A percentile compares a stretch with the other conserved stretches of the same genome.
phyloP scores from a whole-genome alignment of 441 rosid species.

The Adansonia madagascariensis region DNA sequence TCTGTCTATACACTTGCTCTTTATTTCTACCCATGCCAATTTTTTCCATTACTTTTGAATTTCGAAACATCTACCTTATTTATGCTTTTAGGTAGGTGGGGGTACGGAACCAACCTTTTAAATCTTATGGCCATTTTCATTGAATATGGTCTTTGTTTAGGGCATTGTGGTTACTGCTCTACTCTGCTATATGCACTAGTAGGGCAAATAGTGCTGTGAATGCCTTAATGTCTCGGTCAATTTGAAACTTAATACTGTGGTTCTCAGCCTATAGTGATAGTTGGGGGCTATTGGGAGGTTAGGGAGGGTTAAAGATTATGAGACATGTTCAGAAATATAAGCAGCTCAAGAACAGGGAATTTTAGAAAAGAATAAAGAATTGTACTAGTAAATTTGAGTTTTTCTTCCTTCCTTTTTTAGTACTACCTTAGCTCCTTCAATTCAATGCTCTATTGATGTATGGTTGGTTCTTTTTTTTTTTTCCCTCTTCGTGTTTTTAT shows the following conservation, averaged over 20 bases:
- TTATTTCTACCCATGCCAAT: neutral
- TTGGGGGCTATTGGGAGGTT: neutral
- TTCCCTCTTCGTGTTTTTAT: too few species aligned
- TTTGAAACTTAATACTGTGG: neutral
- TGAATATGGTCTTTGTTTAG: constrained; percentile 19
- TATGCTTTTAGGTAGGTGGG: constrained; percentile 8
- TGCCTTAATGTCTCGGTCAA: neutral
- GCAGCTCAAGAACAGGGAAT: too few species aligned
- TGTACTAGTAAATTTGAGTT: too few species aligned
- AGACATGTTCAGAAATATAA: neutral
- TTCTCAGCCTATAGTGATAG: neutral
- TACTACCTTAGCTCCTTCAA: too few species aligned
- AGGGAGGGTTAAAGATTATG: neutral
- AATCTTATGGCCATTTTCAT: neutral
- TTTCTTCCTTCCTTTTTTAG: too few species aligned
- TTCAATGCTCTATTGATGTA: too few species aligned
- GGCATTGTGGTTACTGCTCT: constrained; percentile 11
- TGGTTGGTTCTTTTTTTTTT: too few species aligned
- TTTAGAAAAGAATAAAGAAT: too few species aligned
- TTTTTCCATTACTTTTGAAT: neutral
- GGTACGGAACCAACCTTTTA: neutral
- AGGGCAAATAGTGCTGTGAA: constrained; percentile 6
- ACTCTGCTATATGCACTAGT: neutral
- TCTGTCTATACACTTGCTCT: constrained; percentile 14
- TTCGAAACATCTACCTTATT: constrained; percentile 19